Evolutionary conservation across 805 yeast genomes (phyloP), one percentile per base, ranked within the genome.

Genomic region (Debaryomyces prosopidis): DNA sequence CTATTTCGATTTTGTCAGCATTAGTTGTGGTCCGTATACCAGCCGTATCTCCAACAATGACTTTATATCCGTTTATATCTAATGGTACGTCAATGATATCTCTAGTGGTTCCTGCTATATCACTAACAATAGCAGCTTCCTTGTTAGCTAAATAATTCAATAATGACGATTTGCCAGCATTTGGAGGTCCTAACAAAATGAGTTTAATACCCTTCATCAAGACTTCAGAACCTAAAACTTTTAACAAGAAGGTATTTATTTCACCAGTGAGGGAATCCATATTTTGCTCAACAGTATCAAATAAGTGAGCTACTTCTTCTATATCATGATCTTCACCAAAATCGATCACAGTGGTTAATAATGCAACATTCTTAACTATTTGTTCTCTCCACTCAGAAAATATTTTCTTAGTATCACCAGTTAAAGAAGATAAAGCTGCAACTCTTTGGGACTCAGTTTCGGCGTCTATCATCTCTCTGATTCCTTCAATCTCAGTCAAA

Each of bases 291-390:
- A 87, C 90, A 0, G 65, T 62, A 5, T 62, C 66, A 46, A 88
- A 75, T 12, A 88, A 69, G 11, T 66, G 62, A 11, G 76, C 76
- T 0, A 80, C 75, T 54, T 85, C 87, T 11, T 84, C 89, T 26
- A 88, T 72, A 50, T 88, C 95, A 46, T 89, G 89, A 56, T 94
- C 99, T 46, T 94, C 98, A 7, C 96, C 92, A 65, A 94, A 94
- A 65, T 94, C 99, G 33, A 94, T 89, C 2, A 91, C 76, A 0
- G 98, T 96, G 0, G 98, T 82, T 43, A 92, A 63, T 41, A 85
- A 65, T 0, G 96, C 96, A 42, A 85, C 78, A 47, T 81, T 77
- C 3, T 82, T 68, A 1, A 92, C 73, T 2, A 94, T 74, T 14
- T 72, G 65, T 5, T 72, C 57, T 55, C 97, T 75, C 97, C 98